A percentile compares a stretch with the other conserved stretches of the same genome.
Conservation (phyloP, 2,329 filamentous ascomycete species). For the Pezicula carpinea region DNA sequence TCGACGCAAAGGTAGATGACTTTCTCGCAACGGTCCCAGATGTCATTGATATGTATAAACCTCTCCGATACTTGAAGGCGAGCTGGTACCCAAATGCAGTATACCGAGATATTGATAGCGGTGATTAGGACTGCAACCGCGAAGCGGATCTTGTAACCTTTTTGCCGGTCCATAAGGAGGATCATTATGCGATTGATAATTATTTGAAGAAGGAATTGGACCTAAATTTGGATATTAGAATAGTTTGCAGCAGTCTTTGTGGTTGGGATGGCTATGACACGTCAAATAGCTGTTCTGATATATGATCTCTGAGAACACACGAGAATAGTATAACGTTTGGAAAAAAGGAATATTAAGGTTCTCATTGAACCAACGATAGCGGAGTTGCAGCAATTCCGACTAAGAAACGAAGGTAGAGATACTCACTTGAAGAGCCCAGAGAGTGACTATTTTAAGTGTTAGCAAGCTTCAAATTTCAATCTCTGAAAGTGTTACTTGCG, state of each 20-base stretch:
- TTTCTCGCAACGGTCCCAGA: constrained; percentile 51
- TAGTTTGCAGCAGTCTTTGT: background rate
- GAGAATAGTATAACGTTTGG: too few relatives aligned
- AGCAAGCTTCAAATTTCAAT: background rate
- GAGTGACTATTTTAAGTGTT: constrained; percentile 12
- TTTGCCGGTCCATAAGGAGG: constrained; percentile 37
- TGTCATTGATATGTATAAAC: constrained; percentile 41
- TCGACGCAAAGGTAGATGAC: constrained; percentile 46
- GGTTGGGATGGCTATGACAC: background rate
- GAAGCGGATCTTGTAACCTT: constrained; percentile 38
- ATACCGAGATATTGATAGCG: constrained; percentile 47
- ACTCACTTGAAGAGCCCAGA: constrained; percentile 34
- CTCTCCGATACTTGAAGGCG: constrained; percentile 36
- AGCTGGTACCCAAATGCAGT: constrained; percentile 48
- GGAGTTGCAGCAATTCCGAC: too few relatives aligned
- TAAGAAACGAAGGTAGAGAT: constrained; percentile 17
- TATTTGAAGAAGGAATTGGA: constrained; percentile 49
- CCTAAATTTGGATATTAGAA: constrained; percentile 20
- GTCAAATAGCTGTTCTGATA: too few relatives aligned
- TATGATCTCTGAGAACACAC: too few relatives aligned
- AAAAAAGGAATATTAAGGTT: background rate
- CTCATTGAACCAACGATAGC: background rate
- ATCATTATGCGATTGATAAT: constrained; percentile 50
- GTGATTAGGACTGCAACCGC: constrained; percentile 34
- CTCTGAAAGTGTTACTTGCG: constrained; percentile 7